Conservation (phyloP, 495 filamentous ascomycete genomes). For the Penicillium tannophilum region DNA sequence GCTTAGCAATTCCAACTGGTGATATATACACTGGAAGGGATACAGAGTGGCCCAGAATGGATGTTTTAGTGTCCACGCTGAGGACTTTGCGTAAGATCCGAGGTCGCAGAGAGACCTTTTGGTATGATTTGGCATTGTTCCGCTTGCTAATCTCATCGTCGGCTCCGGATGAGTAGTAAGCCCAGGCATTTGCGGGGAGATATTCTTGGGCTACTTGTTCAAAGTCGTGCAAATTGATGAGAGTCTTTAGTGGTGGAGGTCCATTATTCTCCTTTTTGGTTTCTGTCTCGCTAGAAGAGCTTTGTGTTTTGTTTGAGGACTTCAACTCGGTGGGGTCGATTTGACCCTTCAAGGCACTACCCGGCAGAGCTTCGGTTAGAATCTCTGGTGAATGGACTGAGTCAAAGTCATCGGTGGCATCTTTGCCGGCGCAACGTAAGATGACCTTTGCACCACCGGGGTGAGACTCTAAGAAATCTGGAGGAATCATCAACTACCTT, state of each 20-base stretch:
- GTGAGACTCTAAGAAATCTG: conserved; percentile 57
- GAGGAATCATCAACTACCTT: background rate
- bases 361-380: conserved; percentile 26
- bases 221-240: conserved; percentile 72
- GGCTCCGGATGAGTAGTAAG: conserved; percentile 80
- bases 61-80: conserved; percentile 68
- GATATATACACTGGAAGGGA: conserved; percentile 77
- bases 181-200: conserved; percentile 72
- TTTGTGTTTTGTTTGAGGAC: background rate
- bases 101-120: conserved; percentile 80
- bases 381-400: conserved; percentile 75
- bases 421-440: conserved; percentile 82
- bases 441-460: conserved; percentile 81
- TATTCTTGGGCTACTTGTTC: conserved; percentile 54
- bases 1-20: conserved; percentile 76
- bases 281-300: background rate
- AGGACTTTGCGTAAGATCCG: conserved; percentile 72
- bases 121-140: conserved; percentile 78
- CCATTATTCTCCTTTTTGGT: background rate
- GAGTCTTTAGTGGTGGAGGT: conserved; percentile 55
- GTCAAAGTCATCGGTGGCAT: conserved; percentile 82
- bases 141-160: conserved; percentile 88
- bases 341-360: conserved; percentile 21
- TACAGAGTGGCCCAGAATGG: conserved; percentile 72
- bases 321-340: conserved; percentile 22